Evolutionary conservation across 1,284 basidiomycete genomes (phyloP).

Genomic region (Pterula multifida): DNA sequence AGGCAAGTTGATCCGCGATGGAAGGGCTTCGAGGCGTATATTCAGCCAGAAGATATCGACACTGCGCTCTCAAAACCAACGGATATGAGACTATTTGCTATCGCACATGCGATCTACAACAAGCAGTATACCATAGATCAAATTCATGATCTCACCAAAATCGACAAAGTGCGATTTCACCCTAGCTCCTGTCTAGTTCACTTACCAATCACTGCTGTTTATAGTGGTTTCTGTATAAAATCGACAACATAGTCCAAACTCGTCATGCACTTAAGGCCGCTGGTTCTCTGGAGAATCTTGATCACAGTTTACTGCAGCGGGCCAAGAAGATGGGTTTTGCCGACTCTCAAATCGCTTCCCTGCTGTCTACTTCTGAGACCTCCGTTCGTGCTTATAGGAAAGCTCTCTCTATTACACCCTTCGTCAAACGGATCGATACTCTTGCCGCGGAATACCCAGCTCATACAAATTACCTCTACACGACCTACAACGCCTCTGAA

Average conservation of each 20-base stretch:
- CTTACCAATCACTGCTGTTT: constrained; percentile 5
- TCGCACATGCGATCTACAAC: constrained; percentile 96
- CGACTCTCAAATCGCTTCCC: constrained; percentile 82
- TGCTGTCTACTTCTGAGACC: constrained; percentile 61
- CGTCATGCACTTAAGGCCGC: constrained; percentile 63
- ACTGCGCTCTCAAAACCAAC: constrained; percentile 67
- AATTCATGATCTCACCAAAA: constrained; percentile 92
- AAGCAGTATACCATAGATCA: constrained; percentile 85
- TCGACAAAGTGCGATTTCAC: constrained; percentile 82
- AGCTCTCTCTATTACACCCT: constrained; percentile 81
- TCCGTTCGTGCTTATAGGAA: constrained; percentile 81
- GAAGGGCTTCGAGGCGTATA: constrained; percentile 76
- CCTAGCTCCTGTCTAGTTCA: neutral
- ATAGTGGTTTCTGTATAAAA: constrained; percentile 97
- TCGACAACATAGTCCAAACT: constrained; percentile 91
- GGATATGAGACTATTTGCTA: constrained; percentile 91
- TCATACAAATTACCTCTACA: constrained; percentile 99
- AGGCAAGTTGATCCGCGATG: constrained; percentile 92
- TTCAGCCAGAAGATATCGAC: constrained; percentile 77
- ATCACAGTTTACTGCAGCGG: constrained; percentile 61
- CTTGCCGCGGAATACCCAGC: constrained; percentile 98
- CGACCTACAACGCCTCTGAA: constrained; percentile 94
- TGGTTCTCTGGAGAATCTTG: constrained; percentile 54
- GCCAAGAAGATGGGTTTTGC: constrained; percentile 94
- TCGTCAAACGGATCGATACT: constrained; percentile 99